Percentiles rank a stretch among this genome's conserved stretches.
Evolutionary conservation across 2,329 filamentous ascomycete genomes (phyloP).

Genomic region (Aspergillus caelatus): DNA sequence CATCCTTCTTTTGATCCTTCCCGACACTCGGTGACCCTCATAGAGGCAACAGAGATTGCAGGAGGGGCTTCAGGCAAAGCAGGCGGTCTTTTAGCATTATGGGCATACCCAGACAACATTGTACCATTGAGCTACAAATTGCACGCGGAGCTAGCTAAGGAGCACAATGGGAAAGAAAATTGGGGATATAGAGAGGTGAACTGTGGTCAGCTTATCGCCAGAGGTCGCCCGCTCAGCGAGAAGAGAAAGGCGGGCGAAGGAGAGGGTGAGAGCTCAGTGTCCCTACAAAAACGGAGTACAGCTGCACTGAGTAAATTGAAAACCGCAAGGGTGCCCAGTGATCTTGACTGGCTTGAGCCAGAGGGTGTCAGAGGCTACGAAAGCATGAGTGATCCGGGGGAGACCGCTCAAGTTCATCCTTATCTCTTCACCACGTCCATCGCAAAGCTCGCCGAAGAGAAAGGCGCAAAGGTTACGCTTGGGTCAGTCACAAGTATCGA

Average conservation of each 20-base stretch:
- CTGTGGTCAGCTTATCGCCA: slow-evolving; percentile 68
- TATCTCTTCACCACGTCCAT: slow-evolving; percentile 87
- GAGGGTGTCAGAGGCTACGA: slow-evolving; percentile 71
- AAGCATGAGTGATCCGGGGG: slow-evolving; percentile 77
- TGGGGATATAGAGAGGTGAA: slow-evolving; percentile 87
- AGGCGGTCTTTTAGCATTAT: slow-evolving; percentile 83
- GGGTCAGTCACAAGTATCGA: slow-evolving; percentile 71
- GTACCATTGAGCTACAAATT: slow-evolving; percentile 84
- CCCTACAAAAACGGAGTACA: slow-evolving; percentile 59
- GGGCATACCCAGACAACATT: slow-evolving; percentile 84
- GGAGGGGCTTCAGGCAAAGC: slow-evolving; percentile 95
- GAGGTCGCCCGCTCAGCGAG: slow-evolving; percentile 45
- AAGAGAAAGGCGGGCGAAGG: slow-evolving; percentile 32
- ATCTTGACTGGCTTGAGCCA: slow-evolving; percentile 81
- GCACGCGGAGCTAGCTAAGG: slow-evolving; percentile 79
- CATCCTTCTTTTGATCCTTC: slow-evolving; percentile 78
- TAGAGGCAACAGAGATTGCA: slow-evolving; percentile 84
- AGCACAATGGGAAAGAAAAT: slow-evolving; percentile 73
- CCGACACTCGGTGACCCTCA: slow-evolving; percentile 76
- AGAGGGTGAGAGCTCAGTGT: slow-evolving; percentile 45
- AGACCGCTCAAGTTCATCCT: slow-evolving; percentile 93
- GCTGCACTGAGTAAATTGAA: slow-evolving; percentile 55
- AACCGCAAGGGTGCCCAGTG: slow-evolving; percentile 68
- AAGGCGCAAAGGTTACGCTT: slow-evolving; percentile 68
- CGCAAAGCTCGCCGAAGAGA: slow-evolving; percentile 71